Base-by-base conservation (phyloP, 2,329 filamentous ascomycete genomes). In the Aureobasidium lini region DNA sequence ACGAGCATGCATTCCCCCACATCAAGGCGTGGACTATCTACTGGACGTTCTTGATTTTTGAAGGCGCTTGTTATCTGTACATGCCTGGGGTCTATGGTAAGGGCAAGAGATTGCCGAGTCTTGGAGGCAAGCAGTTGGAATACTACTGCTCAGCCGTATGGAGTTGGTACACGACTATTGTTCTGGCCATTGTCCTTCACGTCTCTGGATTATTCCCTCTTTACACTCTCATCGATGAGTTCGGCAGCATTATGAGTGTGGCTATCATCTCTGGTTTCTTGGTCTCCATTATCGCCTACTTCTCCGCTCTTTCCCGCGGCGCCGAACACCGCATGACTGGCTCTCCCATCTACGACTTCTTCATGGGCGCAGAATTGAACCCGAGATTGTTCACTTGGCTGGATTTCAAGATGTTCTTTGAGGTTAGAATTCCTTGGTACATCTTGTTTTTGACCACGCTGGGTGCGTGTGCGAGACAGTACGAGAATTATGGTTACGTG, bases 391-490 rank as follows among this genome's bases (percentile, higher is more conserved):
- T 95, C 68, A 86, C 85, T 52, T 84, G 89, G 62, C 74, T 92
- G 53, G 88, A 92, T 73, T 88, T 91, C 76, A 92, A 92, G 76
- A 92, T 92, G 88, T 94, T 94, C 75, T 91, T 88, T 67, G 90
- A 94, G 72, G 89, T 95, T 61, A 86, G 89, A 66, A 81, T 95
- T 65, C 89, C 89, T 43, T 95, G 89, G 89, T 94, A 85, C 72
- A 90, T 93, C 63, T 80, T 95, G 31, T 84, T 93, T 66, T 82
- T 90, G 60, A 77, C 92, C 28, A 85, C 84, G 61, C 79, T 85
- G 61, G 89, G 85, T 46, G 82, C 88, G 11, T 88, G 88, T 47
- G 83, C 87, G 39, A 84, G 87, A 63, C 90, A 95, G 73, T 89
- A 89, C 66, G 89, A 94, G 71, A 74, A 80, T 42, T 89, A 90